These are phyloP conservation scores for Aspergillus incahuasiensis DNA, from an alignment of 495 filamentous ascomycete species.

Conservation along the genomic window DNA sequence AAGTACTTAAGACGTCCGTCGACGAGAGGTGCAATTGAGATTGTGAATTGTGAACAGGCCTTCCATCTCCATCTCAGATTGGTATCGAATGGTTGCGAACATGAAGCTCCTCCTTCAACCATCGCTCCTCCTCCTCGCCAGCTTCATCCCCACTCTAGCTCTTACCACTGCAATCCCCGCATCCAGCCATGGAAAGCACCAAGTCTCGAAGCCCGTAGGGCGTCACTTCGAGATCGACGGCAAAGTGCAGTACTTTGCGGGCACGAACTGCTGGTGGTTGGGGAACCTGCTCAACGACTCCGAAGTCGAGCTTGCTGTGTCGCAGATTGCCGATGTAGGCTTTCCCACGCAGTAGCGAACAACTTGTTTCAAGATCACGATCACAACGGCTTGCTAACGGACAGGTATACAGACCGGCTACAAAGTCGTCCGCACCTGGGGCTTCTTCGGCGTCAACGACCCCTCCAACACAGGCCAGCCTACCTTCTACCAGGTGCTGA, in stretches of 20 bases:
- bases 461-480: constrained; percentile 37
- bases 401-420: constrained; percentile 53
- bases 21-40: no score
- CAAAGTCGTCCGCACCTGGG: constrained; percentile 66
- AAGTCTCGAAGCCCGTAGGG: constrained; percentile 28
- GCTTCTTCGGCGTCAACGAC: constrained; percentile 59
- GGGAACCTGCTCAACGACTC: constrained; percentile 56
- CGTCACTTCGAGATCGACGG: constrained; percentile 59
- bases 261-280: constrained; percentile 74
- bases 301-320: constrained; percentile 54
- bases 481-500: constrained; percentile 55
- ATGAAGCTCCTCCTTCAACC: neutral
- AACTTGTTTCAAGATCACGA: constrained; percentile 21
- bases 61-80: no score
- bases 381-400: no score
- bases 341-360: neutral
- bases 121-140: neutral
- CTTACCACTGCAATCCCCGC: neutral
- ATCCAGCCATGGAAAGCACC: neutral
- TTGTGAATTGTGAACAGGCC: no score
- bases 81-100: no score
- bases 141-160: neutral
- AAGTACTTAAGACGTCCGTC: no score
- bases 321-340: constrained; percentile 6
- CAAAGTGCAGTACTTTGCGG: constrained; percentile 56